These are phyloP conservation scores for Pyrenopolyporus hunteri DNA, from an alignment of 495 filamentous ascomycete genomes.

Conservation along the genomic window DNA sequence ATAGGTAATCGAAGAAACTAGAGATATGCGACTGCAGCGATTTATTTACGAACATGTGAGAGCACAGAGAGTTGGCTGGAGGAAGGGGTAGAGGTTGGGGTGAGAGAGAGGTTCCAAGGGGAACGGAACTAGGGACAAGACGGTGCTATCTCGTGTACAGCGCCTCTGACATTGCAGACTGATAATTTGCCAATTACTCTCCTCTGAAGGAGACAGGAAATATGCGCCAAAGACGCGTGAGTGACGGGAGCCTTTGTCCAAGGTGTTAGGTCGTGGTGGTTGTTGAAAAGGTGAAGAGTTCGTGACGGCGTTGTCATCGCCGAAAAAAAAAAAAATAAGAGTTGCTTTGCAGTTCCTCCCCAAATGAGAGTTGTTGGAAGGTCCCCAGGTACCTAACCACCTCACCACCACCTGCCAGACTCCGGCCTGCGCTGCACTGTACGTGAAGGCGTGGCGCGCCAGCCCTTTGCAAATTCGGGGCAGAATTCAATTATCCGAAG, in stretches of 20 bases:
- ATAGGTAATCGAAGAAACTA: background rate
- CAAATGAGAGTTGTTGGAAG: slow-evolving; percentile 18
- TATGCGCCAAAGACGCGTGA: slow-evolving; percentile 13
- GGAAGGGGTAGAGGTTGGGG: slow-evolving; percentile 10
- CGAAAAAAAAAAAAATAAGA: slow-evolving; percentile 20
- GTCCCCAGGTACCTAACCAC: slow-evolving; percentile 5
- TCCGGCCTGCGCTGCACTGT: slow-evolving; percentile 10
- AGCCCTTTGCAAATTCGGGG: slow-evolving; percentile 30
- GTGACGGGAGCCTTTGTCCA: slow-evolving; percentile 2
- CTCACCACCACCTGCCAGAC: slow-evolving; percentile 12
- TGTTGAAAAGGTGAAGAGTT: slow-evolving; percentile 24
- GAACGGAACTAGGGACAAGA: background rate
- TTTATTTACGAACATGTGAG: slow-evolving; percentile 22
- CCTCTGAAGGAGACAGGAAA: background rate
- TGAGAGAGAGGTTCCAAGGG: slow-evolving; percentile 6
- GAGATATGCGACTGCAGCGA: slow-evolving; percentile 21
- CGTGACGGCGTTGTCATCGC: slow-evolving; percentile 34
- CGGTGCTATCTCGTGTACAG: slow-evolving; percentile 36
- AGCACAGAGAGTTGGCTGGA: background rate
- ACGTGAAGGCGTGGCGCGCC: slow-evolving; percentile 24
- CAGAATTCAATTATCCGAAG: slow-evolving; percentile 33
- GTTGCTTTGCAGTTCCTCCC: slow-evolving; percentile 15
- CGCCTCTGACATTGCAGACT: slow-evolving; percentile 38
- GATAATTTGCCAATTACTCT: slow-evolving; percentile 38
- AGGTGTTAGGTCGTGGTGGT: slow-evolving; percentile 1